Base-by-base conservation (phyloP, 805 yeast species). In the Candida pseudofarinosa region DNA sequence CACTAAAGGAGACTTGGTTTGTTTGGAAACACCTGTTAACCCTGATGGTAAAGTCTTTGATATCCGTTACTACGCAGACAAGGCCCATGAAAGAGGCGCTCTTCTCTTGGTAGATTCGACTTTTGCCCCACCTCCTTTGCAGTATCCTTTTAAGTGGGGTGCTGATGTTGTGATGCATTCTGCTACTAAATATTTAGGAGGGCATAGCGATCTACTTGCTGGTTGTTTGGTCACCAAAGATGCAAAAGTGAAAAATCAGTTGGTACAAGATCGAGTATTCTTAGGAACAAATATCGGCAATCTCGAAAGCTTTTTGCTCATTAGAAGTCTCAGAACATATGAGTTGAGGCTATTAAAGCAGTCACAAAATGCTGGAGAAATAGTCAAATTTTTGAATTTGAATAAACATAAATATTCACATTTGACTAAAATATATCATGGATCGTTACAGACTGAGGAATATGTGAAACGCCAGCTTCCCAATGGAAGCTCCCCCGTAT, bases 161-260 rank as follows among this genome's bases (percentile, higher is more conserved):
- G 96, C 85, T 23, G 97, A 91, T 61, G 65, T 88, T 50, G 81
- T 91, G n/a, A 69, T 91, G 77, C 97, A 90, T 62, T 88, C 97
- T 1, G 96, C 89, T 1, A 90, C 97, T 0, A 90, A 90, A 60
- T 91, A 84, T 65, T 84, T 88, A 56, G 97, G 96, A 33, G 97
- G 98, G n/a, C 97, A 90, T 63, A 86, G 95, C 4, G 97, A 90
- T 60, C 67, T 89, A 35, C 69, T 90, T 39, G 89, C 96, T 4
- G 97, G 98, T 28, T 70, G 84, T 10, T 63, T 89, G 15, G 79
- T 82, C 15, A 81, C 85, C n/a, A 81, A 83, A 56, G 79, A 79
- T 46, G 50, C 55, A 6, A 62, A 67, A 2, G 71, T 71, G 4
- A 74, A 76, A 43, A 51, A 65, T 17, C 56, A 67, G 35, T 69